Evolutionary conservation across 2,329 filamentous ascomycete species (phyloP).

Genomic region (Apiospora saccharicola): DNA sequence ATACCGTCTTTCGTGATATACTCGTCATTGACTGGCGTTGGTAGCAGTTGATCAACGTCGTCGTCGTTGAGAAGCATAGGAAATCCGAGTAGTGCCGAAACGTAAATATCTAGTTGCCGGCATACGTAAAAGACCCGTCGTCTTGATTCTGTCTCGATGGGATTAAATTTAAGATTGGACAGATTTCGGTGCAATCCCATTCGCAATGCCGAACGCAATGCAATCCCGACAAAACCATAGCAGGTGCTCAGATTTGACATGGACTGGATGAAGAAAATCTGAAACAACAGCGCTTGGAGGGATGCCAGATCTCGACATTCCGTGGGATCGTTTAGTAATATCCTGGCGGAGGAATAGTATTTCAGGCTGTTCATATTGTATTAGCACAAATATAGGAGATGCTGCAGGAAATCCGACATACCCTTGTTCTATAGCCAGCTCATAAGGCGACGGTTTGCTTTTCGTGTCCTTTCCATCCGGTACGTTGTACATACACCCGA

Average conservation of each 20-base stretch:
- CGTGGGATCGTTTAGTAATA: slow-evolving; percentile 69
- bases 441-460: slow-evolving; percentile 36
- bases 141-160: slow-evolving; percentile 69
- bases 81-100: slow-evolving; percentile 72
- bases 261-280: slow-evolving; percentile 82
- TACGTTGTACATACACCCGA: slow-evolving; percentile 65
- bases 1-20: slow-evolving; percentile 69
- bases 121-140: slow-evolving; percentile 73
- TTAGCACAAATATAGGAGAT: slow-evolving; percentile 32
- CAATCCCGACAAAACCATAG: slow-evolving; percentile 82
- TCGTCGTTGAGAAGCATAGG: slow-evolving; percentile 69
- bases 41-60: slow-evolving; percentile 72
- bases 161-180: slow-evolving; percentile 66
- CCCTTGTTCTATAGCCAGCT: slow-evolving; percentile 61
- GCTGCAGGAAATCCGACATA: slow-evolving; percentile 40
- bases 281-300: slow-evolving; percentile 78
- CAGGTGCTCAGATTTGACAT: slow-evolving; percentile 81
- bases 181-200: slow-evolving; percentile 81
- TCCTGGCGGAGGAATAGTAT: slow-evolving; percentile 74
- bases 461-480: slow-evolving; percentile 35
- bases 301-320: slow-evolving; percentile 78
- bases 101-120: slow-evolving; percentile 74
- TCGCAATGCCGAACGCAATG: slow-evolving; percentile 75
- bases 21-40: slow-evolving; percentile 71
- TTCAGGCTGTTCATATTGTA: slow-evolving; percentile 62